Evolutionary conservation across 352 stramenopile species (phyloP), one percentile per base, ranked within the genome.

Genomic region (Phytophthora crassamura): DNA sequence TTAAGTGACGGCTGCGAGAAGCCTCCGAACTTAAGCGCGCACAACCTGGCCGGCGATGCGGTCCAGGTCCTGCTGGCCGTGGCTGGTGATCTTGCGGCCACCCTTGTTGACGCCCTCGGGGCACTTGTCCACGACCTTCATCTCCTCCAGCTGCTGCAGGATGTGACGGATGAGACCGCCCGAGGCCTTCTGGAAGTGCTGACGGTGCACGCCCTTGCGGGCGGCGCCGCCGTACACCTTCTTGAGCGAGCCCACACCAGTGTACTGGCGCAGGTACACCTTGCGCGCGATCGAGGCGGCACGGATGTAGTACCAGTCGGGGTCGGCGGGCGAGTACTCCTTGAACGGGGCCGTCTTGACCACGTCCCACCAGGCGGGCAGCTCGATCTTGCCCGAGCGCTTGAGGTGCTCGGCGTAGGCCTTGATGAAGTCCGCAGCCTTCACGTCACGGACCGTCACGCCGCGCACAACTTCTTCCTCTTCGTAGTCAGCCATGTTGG

Each of bases 231-330:
- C 97, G 83, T 99, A 99, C 79, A 98, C 98, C 82, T 99, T 99
- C 80, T 97, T 96, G 39, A 99, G 83, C 53, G 94, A 93, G 70
- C 97, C 97, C 32, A 99, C 88, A 78, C 97, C 97, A 50, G 97
- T 91, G 75, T 98, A 96, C 62, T 98, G 97, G 65, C 95, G 93
- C 51, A 99, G 82, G 91, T 99, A 99, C 38, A 99, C 90, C 90
- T 99, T 99, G 69, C 97, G 95, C 38, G 97, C 97, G 71, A 99
- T 98, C 53, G 97, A 99, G 40, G 97, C 89, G 52, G 97, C 97
- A 67, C 97, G 95, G 70, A 99, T 94, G 88, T 98, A 99, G 86
- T 99, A 99, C 97, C 97, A 99, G 86, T 99, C 97, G 64, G 97
- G 92, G 80, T 98, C 96, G 55, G 97, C 94, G 35, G 97, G 97